Percentiles rank a stretch among this genome's conserved stretches.
Conservation (phyloP, 192 early-diverging fungal genomes). For the Backusella liffmaniae region DNA sequence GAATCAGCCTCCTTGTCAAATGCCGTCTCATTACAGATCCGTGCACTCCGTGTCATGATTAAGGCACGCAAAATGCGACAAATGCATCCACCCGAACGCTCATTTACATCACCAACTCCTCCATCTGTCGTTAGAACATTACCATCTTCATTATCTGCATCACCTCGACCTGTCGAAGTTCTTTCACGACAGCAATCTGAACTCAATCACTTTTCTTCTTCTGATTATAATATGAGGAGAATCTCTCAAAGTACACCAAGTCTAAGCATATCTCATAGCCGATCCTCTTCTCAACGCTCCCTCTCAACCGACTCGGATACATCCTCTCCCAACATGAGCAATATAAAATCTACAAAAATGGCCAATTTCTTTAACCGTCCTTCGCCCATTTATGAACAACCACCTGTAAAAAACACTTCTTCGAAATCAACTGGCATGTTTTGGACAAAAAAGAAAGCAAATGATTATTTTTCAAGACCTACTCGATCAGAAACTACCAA, state of each 20-base stretch:
- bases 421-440: background rate
- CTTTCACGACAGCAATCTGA: background rate
- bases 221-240: background rate
- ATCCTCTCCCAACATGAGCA: background rate
- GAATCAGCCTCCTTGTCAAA: conserved; percentile 64
- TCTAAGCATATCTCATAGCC: background rate
- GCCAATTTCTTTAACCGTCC: background rate
- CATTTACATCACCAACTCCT: background rate
- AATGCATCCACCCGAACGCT: background rate
- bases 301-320: background rate
- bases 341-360: background rate
- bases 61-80: conserved; percentile 51
- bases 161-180: background rate
- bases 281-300: background rate
- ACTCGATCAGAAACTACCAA: background rate
- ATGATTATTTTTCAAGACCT: conserved; percentile 1
- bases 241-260: background rate
- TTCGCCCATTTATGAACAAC: background rate
- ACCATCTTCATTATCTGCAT: background rate
- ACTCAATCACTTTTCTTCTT: background rate
- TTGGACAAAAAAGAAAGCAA: conserved; percentile 4
- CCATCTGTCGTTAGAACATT: background rate
- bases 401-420: background rate
- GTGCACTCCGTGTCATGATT: conserved; percentile 53
- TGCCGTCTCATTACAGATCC: conserved; percentile 60